A percentile compares a stretch with the other conserved stretches of the same genome.
phyloP scores from a whole-genome alignment of 495 filamentous ascomycete genomes.

The Apiosordaria backusii region DNA sequence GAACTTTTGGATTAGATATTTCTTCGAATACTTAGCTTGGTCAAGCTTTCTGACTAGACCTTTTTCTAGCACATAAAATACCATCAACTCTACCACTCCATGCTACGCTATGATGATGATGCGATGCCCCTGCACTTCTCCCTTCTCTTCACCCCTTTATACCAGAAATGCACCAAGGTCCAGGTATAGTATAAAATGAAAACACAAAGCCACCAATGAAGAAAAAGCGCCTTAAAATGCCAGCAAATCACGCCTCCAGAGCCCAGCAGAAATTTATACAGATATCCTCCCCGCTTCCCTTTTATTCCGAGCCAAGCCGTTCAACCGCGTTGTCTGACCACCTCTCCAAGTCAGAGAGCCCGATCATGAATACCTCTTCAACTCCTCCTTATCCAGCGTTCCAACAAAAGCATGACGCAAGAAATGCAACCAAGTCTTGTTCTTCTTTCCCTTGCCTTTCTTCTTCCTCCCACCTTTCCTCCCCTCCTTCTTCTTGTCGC shows the following conservation, averaged over 20 bases:
- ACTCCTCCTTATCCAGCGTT: constrained; percentile 58
- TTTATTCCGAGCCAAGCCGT: no score
- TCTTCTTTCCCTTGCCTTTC: neutral
- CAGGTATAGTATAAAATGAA: neutral
- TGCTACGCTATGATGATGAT: neutral
- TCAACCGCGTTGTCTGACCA: neutral
- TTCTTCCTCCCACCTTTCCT: neutral
- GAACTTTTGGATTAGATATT: neutral
- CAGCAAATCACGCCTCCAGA: neutral
- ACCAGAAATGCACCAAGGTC: neutral
- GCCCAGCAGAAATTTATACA: neutral
- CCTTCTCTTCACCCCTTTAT: neutral
- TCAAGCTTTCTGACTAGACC: neutral
- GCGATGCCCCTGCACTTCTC: neutral
- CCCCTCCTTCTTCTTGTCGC: neutral
- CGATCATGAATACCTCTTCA: constrained; percentile 39
- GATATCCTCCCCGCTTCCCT: neutral
- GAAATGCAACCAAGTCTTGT: constrained; percentile 43
- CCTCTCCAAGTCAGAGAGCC: neutral
- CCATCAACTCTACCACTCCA: neutral
- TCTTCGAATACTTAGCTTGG: neutral
- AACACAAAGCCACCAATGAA: neutral
- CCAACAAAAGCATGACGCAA: constrained; percentile 76
- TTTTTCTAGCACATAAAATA: neutral
- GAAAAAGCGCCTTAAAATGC: no score